These are phyloP conservation scores for Lumnitzera littorea DNA, from an alignment of 345 rosid species.

Conservation along the genomic window DNA sequence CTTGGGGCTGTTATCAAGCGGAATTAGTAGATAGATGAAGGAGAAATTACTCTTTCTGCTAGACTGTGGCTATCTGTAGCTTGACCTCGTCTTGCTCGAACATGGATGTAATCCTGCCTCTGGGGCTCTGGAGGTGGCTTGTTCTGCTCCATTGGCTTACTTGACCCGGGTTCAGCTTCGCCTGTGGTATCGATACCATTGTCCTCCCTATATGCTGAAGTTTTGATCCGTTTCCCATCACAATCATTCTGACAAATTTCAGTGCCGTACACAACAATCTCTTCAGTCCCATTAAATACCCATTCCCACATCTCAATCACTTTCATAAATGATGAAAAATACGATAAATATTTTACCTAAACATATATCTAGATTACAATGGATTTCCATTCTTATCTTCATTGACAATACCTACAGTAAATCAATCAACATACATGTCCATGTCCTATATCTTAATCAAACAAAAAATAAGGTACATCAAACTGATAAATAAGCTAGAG, in stretches of 20 bases:
- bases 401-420: no score
- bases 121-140: constrained; percentile 45
- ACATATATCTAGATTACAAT: no score
- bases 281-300: background rate
- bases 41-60: constrained; percentile 75
- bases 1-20: background rate
- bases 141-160: constrained; percentile 42
- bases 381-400: no score
- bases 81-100: constrained; percentile 93
- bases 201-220: constrained; percentile 40
- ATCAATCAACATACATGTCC: no score
- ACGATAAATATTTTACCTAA: no score
- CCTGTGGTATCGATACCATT: constrained; percentile 21
- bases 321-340: background rate
- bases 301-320: background rate
- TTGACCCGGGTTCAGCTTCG: constrained; percentile 41
- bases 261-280: background rate
- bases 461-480: no score
- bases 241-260: constrained; percentile 32
- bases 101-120: constrained; percentile 85
- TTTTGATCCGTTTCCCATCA: constrained; percentile 46
- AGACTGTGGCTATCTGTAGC: constrained; percentile 97
- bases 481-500: no score
- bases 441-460: no score
- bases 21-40: constrained; percentile 9